Evolutionary conservation across 208 protist species (phyloP), one percentile per base, ranked within the genome.

Genomic region (Tritrichomonas musculus): DNA sequence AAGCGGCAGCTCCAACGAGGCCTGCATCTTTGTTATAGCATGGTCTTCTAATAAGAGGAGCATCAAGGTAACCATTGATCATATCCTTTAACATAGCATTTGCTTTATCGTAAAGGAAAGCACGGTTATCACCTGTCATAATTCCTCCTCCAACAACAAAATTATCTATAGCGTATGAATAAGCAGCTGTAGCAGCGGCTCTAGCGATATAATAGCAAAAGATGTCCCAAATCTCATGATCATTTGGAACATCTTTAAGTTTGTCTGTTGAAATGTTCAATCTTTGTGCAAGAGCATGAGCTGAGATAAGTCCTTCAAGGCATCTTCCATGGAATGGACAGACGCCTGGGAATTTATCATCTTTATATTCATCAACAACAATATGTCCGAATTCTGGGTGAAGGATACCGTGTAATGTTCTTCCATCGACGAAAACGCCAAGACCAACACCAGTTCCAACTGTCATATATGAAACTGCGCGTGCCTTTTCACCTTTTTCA

Each of bases 371-470:
- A 14, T 50, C 80, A 27, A 94, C 44, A 73, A 92, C 39, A 17
- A 93, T 95, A 93, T 97, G 96, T 20, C 96, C 96, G 66, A 94
- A 94, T 84, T 97, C 96, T 66, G 96, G 95, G 93, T 97, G 96
- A 5, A 97, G 69, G 0, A 97, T 72, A 22, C 96, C 96, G 93
- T 96, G 95, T 30, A 96, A 95, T 20, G 95, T 49, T 22, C 93
- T 73, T 27, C 94, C 96, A 44, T 96, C 94, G 8, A 94, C 65
- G 22, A 95, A 94, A 2, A 96, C 50, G 44, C 96, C 96, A 60
- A 97, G 94, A n/a, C 96, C 96, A 20, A 97, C 94, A 73, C 96
- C 96, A 27, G 96, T 97, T 25, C 96, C 96, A 30, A 97, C 95
- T 0, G 96, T 97, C 36, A 97, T 94, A 72, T 97, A 97, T 1